Evolutionary conservation across 2,329 filamentous ascomycete species (phyloP), one percentile per base, ranked within the genome.

Genomic region (Stagonosporopsis vannaccii): DNA sequence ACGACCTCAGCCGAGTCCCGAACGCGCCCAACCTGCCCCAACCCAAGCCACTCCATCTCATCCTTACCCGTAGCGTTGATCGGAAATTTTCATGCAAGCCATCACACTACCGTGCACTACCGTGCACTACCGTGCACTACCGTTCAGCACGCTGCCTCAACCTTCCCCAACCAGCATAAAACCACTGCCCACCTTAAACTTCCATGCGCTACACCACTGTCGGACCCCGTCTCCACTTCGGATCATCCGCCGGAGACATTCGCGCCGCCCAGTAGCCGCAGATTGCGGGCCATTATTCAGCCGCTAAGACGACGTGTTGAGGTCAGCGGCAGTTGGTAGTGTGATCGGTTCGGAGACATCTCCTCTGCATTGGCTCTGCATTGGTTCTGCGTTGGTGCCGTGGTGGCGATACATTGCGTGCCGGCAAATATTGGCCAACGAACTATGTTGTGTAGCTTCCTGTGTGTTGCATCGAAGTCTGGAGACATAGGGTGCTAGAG

Each of bases 291-390:
- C n/a, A n/a, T n/a, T n/a, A n/a, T n/a, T 32, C 30, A 32, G 28
- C 37, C 25, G 17, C 51, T 25, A 30, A 47, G 11, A 3, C 26
- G 30, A 35, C n/a, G 15, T 53, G 43, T 41, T 53, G 51, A 47
- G 51, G 23, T 30, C 12, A 42, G 42, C 50, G 36, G 50, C 42
- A 53, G 36, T 53, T 36, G 19, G 20, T 42, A 47, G 36, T 45
- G 25, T 11, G 9, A 6, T 19, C 28, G n/a, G 13, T 2, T 41
- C 51, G 43, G 43, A 47, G 43, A 47, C 22, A 30, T 47, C 37
- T 53, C 51, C 43, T 47, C n/a, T 32, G 13, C 13, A 9, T 44
- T 43, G n/a, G 39, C 39, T 30, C 22, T 28, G 35, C 32, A 15
- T 12, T 32, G 32, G 19, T 22, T 30, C 5, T 30, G 35, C 39